Base-by-base conservation (phyloP, 1,284 basidiomycete species). In the Dichomitus squalens region DNA sequence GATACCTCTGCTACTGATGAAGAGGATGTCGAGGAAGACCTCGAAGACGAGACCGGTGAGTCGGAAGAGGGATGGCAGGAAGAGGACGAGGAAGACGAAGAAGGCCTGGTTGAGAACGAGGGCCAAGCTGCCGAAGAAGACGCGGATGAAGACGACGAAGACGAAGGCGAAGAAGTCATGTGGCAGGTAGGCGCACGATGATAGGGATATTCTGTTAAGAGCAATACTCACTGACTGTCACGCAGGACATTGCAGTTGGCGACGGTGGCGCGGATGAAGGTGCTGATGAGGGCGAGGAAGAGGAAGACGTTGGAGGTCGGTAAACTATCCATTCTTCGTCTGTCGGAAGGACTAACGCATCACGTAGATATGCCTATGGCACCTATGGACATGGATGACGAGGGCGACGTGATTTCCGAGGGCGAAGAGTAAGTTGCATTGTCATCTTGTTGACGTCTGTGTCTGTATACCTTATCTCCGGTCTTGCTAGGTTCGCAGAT, bases 1-100 rank as follows among this genome's bases (percentile, higher is more conserved):
- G 86, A 88, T 55, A 90, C 89, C 6, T 90, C 89, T 2, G 75
- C 84, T 63, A 81, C 85, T 7, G 88, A 88, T 44, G 88, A 88
- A 36, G 79, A 86, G 11, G 85, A 79, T 9, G 87, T 86, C 27
- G 82, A 83, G 55, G 82, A 81, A 39, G 87, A 84, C 31, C 74
- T 87, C 1, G 86, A 83, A 27, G 80, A 83, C 47, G 82, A 79
- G 38, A 83, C 80, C 9, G 83, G 83, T 49, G 89, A 83, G 41
- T 85, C 85, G 9, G 88, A 78, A 50, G 84, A 84, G 58, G 80
- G 71, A 29, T 89, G 87, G 84, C 84, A 78, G 6, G 81, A 84
- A 39, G 85, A 81, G 55, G 84, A 87, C n/a, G 81, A 86, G 39
- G 87, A 85, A 25, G 85, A 80, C 3, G 87, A 84, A 29, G 87